phyloP scores from a whole-genome alignment of 2,329 filamentous ascomycete genomes.

The Trichoderma breve region DNA sequence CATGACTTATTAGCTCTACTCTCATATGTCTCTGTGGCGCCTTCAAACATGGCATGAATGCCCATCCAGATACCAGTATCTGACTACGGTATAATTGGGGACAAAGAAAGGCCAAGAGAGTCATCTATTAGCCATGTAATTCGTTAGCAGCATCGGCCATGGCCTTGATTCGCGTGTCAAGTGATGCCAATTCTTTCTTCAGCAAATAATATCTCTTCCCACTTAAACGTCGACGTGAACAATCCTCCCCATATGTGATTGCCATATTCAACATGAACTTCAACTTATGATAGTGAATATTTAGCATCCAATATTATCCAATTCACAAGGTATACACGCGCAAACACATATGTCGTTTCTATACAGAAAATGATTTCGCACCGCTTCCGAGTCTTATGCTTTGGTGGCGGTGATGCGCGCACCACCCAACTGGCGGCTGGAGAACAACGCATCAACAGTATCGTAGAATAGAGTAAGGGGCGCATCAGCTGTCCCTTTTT shows the following conservation, averaged over 20 bases:
- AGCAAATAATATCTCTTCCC: too few species aligned
- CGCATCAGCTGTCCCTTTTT: background rate
- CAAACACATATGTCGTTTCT: background rate
- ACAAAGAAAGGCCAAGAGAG: too few species aligned
- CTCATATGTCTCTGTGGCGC: too few species aligned
- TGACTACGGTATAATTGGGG: too few species aligned
- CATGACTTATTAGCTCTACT: too few species aligned
- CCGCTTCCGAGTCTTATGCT: background rate
- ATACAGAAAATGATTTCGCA: background rate
- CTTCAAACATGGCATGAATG: too few species aligned
- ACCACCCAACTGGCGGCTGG: background rate
- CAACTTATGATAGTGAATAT: background rate
- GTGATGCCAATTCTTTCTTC: too few species aligned
- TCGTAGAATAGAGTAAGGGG: constrained; percentile 7
- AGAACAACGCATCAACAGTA: background rate
- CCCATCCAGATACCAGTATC: too few species aligned
- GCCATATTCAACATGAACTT: background rate
- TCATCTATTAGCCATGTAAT: too few species aligned
- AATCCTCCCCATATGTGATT: background rate
- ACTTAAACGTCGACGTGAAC: too few species aligned
- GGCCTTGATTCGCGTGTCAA: too few species aligned
- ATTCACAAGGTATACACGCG: background rate
- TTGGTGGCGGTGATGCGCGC: background rate
- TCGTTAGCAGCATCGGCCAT: too few species aligned
- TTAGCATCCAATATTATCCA: background rate